Conservation (phyloP, 257 asterid species). For the Nicotiana obtusifolia region DNA sequence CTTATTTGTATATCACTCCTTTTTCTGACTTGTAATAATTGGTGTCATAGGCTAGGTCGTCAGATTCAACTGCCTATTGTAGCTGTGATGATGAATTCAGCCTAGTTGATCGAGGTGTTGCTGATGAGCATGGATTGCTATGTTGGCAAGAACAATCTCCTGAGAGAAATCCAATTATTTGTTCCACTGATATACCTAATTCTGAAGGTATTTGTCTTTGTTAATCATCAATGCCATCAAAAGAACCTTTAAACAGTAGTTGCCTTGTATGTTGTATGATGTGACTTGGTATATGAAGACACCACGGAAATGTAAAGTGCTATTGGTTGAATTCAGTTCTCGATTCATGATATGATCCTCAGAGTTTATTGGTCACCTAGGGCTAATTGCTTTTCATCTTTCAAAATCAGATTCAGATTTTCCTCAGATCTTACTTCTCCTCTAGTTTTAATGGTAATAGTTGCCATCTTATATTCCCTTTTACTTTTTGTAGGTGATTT, state of each 20-base stretch:
- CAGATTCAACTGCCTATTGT: slow-evolving; percentile 59
- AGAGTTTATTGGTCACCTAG: neutral
- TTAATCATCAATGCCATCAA: neutral
- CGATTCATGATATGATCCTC: neutral
- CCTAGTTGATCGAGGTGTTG: slow-evolving; percentile 33
- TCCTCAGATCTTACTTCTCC: neutral
- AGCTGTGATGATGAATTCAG: slow-evolving; percentile 64
- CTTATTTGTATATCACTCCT: neutral
- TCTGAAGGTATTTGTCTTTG: slow-evolving; percentile 38
- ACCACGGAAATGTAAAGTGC: neutral
- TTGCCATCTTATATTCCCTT: neutral
- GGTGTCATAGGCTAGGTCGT: slow-evolving; percentile 45
- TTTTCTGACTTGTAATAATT: slow-evolving; percentile 10
- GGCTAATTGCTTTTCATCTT: neutral
- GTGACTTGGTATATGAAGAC: neutral
- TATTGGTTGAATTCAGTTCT: neutral
- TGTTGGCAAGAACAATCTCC: slow-evolving; percentile 26
- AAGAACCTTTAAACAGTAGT: neutral
- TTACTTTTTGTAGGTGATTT: neutral
- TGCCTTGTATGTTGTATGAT: neutral
- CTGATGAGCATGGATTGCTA: slow-evolving; percentile 33
- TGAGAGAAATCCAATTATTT: slow-evolving; percentile 16
- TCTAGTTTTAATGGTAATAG: neutral
- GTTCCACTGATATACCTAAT: slow-evolving; percentile 22
- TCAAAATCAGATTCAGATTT: neutral